These are phyloP conservation scores for Phytophthora foliorum DNA, from an alignment of 352 stramenopile genomes.

Conservation along the genomic window DNA sequence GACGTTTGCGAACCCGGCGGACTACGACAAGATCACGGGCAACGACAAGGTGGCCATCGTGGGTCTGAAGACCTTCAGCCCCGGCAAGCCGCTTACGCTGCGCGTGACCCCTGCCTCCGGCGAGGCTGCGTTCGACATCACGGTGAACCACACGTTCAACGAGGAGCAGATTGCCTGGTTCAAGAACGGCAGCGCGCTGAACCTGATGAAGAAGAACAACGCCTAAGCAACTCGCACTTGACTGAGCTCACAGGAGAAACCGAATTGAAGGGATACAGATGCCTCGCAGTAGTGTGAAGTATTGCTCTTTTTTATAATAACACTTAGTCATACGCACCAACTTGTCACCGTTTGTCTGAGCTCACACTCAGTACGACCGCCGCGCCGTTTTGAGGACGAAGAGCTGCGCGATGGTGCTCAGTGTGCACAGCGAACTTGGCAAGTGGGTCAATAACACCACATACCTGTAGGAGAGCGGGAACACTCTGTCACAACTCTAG, in stretches of 20 bases:
- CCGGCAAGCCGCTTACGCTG: conserved; percentile 90
- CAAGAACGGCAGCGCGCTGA: conserved; percentile 94
- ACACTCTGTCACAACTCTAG: too few relatives aligned
- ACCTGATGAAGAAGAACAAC: conserved; percentile 96
- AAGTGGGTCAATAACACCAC: conserved; percentile 49
- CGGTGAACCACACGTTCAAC: conserved; percentile 96
- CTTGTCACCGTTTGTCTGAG: too few relatives aligned
- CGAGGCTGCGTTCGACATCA: conserved; percentile 84
- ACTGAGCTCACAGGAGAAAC: conserved; percentile 40
- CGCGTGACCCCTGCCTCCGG: conserved; percentile 77
- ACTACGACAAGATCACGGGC: conserved; percentile 95
- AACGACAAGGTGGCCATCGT: conserved; percentile 94
- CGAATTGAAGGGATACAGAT: conserved; percentile 47
- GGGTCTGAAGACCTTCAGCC: conserved; percentile 85
- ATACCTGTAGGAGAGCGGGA: conserved; percentile 27
- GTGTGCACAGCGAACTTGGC: conserved; percentile 42
- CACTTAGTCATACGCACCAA: conserved; percentile 37
- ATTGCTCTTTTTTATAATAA: conserved; percentile 58
- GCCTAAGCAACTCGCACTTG: conserved; percentile 44
- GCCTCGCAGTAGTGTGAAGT: conserved; percentile 48
- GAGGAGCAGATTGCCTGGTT: conserved; percentile 96
- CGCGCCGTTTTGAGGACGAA: conserved; percentile 42
- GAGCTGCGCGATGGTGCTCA: conserved; percentile 37
- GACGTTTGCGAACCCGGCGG: conserved; percentile 92
- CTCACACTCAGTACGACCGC: conserved; percentile 27